Evolutionary conservation across 2,329 filamentous ascomycete genomes (phyloP).

Genomic region (Tolypocladium guangdongense): DNA sequence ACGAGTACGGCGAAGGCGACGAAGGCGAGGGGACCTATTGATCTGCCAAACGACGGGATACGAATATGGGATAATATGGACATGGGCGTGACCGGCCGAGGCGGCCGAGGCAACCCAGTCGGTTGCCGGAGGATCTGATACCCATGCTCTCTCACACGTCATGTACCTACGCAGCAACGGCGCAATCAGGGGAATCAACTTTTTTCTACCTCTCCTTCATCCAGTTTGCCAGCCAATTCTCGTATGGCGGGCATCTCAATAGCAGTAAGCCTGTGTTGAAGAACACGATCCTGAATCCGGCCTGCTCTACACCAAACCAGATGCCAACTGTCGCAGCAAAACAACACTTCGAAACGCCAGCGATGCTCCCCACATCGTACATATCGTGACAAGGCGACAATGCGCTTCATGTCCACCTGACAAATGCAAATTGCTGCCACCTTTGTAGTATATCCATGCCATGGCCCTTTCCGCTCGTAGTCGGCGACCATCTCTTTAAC

Average conservation of each 20-base stretch:
- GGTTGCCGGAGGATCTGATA: neutral
- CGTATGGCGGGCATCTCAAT: neutral
- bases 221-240: neutral
- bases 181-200: neutral
- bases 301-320: neutral
- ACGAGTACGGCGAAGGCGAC: slow-evolving; percentile 40
- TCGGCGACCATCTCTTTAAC: neutral
- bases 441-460: neutral
- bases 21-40: slow-evolving; percentile 34
- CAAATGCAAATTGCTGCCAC: neutral
- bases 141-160: neutral
- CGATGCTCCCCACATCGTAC: slow-evolving; percentile 1
- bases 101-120: neutral
- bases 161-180: neutral
- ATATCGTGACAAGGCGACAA: neutral
- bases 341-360: neutral
- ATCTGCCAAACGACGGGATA: neutral
- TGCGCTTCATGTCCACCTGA: neutral
- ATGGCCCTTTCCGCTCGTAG: neutral
- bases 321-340: neutral
- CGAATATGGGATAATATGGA: neutral
- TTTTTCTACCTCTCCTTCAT: neutral
- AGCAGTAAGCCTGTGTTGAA: neutral
- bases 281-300: neutral
- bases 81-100: neutral